phyloP scores from a whole-genome alignment of 805 yeast genomes.

The Hanseniaspora meyeri region DNA sequence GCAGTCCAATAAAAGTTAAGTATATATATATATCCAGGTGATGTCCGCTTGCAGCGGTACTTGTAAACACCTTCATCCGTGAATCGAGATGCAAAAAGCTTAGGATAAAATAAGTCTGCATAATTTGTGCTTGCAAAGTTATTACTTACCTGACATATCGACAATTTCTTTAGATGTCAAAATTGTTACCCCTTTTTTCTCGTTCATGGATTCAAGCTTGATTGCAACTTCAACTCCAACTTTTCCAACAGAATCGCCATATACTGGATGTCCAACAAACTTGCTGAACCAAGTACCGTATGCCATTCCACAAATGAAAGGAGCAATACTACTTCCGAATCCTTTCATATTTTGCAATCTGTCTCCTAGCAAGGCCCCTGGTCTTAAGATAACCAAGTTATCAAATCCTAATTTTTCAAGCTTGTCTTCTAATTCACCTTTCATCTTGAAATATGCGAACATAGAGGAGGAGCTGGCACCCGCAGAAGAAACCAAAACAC shows the following conservation, averaged over 20 bases:
- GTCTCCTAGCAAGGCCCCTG: slow-evolving; percentile 62
- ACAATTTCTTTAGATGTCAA: background rate
- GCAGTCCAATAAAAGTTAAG: too few species aligned
- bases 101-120: too few species aligned
- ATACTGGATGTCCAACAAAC: slow-evolving; percentile 35
- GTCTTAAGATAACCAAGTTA: slow-evolving; percentile 62
- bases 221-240: slow-evolving; percentile 38
- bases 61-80: too few species aligned
- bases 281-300: slow-evolving; percentile 29
- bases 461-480: slow-evolving; percentile 51
- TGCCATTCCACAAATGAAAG: slow-evolving; percentile 25
- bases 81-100: too few species aligned
- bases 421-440: slow-evolving; percentile 67
- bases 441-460: slow-evolving; percentile 53
- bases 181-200: background rate
- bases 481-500: slow-evolving; percentile 50
- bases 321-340: slow-evolving; percentile 25
- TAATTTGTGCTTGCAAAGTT: too few species aligned
- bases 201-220: slow-evolving; percentile 13
- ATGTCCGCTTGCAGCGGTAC: too few species aligned
- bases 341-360: slow-evolving; percentile 35
- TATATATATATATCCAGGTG: too few species aligned
- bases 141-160: background rate
- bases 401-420: slow-evolving; percentile 51
- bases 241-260: slow-evolving; percentile 54